A percentile compares a stretch with the other conserved stretches of the same genome.
Conservation (phyloP, 306 rosid species). For the Cucumis hystrix region DNA sequence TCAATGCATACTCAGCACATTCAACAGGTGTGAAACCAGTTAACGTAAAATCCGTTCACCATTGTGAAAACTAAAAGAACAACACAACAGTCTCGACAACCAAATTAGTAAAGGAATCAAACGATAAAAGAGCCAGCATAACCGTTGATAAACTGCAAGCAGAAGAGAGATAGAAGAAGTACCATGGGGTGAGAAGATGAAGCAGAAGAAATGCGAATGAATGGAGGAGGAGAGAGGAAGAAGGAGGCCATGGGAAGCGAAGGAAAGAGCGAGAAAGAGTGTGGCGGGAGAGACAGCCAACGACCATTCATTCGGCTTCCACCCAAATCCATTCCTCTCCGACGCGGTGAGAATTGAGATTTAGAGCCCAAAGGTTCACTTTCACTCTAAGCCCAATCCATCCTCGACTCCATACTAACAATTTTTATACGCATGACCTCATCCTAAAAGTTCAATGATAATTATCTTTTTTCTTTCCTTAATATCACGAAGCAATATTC, state of each 20-base stretch:
- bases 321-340: slow-evolving; percentile 3
- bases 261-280: background rate
- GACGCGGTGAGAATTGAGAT: background rate
- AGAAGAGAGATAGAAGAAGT: background rate
- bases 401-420: background rate
- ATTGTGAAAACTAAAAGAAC: background rate
- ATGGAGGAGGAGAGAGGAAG: slow-evolving; percentile 18
- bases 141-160: background rate
- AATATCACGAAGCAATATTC: too few relatives aligned
- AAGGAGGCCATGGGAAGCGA: slow-evolving; percentile 25
- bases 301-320: slow-evolving; percentile 18
- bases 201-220: slow-evolving; percentile 8
- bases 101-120: background rate
- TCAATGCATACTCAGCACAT: background rate
- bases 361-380: background rate
- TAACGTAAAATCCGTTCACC: background rate
- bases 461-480: too few relatives aligned
- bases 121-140: background rate
- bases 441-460: too few relatives aligned
- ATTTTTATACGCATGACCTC: too few relatives aligned
- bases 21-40: background rate
- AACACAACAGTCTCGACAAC: background rate
- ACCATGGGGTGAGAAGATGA: slow-evolving; percentile 10
- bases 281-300: slow-evolving; percentile 52
- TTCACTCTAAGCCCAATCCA: background rate